Base-by-base conservation (phyloP, 1,284 basidiomycete species). In the Mrakiaceae sp. region DNA sequence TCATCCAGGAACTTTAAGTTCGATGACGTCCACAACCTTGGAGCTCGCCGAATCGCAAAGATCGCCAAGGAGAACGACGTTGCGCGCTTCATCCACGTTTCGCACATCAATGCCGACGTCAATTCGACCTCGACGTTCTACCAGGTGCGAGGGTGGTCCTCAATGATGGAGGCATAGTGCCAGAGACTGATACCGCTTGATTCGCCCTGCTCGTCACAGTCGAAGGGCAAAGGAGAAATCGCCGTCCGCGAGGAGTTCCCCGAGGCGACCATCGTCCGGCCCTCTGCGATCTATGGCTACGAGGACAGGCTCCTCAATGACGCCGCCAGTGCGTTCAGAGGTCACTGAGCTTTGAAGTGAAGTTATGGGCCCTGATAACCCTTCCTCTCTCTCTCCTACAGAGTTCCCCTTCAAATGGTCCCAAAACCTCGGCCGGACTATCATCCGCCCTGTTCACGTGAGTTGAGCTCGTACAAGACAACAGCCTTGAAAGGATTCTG, bases 221-320 rank as follows among this genome's bases (percentile, higher is more conserved):
- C 90, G 68, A 98, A 98, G 77, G 88, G 86, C 57, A 85, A 87
- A 69, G 95, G 95, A 46, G 95, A 99, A 78, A 84, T 87, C 70
- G 85, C 83, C 58, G 94, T 98, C 69, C 86, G 85, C 74, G 83
- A 83, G 63, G 88, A 82, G 6, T 98, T 95, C 81, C 87, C 88
- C 5, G 81, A 81, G 55, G 92, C 93, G 44, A 97, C 91, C 47
- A 90, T 99, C 71, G 84, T 97, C 66, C 82, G 92, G 66, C 96
- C 96, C 53, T 84, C 83, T 5, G 76, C 82, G 49, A 84, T 98
- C 84, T 99, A 82, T 77, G 95, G 95, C 12, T 86, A 88, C 73
- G 96, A 99, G 78, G 95, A 99, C 79, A 90, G 88, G 75, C 79
- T 98, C 64, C 77, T 98, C 72, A 96, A 91, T 77, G 92, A 90